Evolutionary conservation across 805 yeast genomes (phyloP), one percentile per base, ranked within the genome.

Genomic region (Priceomyces fermenticarens): DNA sequence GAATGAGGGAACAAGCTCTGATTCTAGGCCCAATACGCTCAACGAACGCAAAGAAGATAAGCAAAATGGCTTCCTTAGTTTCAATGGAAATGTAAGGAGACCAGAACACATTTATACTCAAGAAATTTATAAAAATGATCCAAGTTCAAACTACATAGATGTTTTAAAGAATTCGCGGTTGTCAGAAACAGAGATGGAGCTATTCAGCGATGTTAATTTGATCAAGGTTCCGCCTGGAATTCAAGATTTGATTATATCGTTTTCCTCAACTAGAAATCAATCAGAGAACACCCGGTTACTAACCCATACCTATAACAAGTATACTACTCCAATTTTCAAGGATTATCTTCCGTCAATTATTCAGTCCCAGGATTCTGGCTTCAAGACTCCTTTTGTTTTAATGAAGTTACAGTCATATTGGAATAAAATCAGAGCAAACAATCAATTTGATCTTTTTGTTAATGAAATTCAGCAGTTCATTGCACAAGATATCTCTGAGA

Each of bases 211-310:
- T 47, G 34, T 52, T 35, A 55, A 57, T 39, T 57, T 70, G 37
- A 51, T 62, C 15, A 60, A 49, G 36, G 44, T 64, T 15, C 73
- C 75, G 3, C 68, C 73, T 9, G 75, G 75, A 8, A 60, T 70
- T 16, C 75, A 70, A 47, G 67, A 65, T 43, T 59, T 69, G 36
- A 61, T 66, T 3, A 48, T 68, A n/a, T 62, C 71, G 0, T 68
- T 60, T 41, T 57, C 69, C 3, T 60, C 73, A 2, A 57, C 62
- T 20, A 57, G 70, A 45, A 54, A 57, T 31, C 44, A 40, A 8
- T 40, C 33, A 31, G 53, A 55, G 20, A 54, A 49, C 38, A 53
- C 53, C 26, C 53, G 52, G 33, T 42, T 65, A 15, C 54, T 65
- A n/a, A 43, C 49, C 14, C 49, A 51, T 44, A 43, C 53, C 11